A percentile compares a stretch with the other conserved stretches of the same genome.
Conservation (phyloP, 495 filamentous ascomycete genomes). For the Bacidia rubella region DNA sequence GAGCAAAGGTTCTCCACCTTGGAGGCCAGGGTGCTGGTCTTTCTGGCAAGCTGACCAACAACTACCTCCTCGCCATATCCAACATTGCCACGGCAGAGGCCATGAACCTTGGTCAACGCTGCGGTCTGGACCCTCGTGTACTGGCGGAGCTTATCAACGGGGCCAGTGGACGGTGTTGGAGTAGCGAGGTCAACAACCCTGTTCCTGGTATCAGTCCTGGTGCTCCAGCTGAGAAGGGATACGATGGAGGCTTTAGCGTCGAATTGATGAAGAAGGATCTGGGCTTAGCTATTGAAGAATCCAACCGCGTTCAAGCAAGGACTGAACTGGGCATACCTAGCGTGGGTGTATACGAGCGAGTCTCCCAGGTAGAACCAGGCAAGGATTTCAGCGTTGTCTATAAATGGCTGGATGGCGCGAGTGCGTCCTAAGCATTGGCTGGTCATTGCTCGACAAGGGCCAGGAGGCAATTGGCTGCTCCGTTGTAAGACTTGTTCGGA, state of each 20-base stretch:
- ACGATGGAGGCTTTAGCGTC: constrained; percentile 61
- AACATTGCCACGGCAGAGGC: constrained; percentile 78
- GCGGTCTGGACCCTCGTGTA: constrained; percentile 57
- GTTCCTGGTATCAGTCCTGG: constrained; percentile 55
- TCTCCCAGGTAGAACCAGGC: constrained; percentile 47
- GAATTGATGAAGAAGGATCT: constrained; percentile 66
- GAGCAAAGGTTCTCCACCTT: constrained; percentile 55
- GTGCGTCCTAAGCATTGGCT: too few species aligned
- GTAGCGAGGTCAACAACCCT: constrained; percentile 71
- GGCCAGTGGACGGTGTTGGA: constrained; percentile 68
- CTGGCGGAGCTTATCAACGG: constrained; percentile 64
- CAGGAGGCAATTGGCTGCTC: too few species aligned
- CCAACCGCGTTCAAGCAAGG: constrained; percentile 49
- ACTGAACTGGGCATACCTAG: constrained; percentile 53
- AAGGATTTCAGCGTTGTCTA: constrained; percentile 83
- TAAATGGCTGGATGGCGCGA: constrained; percentile 44
- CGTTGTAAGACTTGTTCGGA: too few species aligned
- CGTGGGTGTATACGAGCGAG: constrained; percentile 52
- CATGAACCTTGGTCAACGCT: constrained; percentile 67
- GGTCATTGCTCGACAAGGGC: too few species aligned
- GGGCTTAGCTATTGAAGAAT: constrained; percentile 54
- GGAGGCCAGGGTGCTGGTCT: constrained; percentile 61
- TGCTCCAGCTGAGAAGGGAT: constrained; percentile 52
- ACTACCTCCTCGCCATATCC: constrained; percentile 67
- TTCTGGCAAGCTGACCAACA: constrained; percentile 69